Evolutionary conservation across 208 protist genomes (phyloP), one percentile per base, ranked within the genome.

Genomic region (Trypanosoma lewisi): DNA sequence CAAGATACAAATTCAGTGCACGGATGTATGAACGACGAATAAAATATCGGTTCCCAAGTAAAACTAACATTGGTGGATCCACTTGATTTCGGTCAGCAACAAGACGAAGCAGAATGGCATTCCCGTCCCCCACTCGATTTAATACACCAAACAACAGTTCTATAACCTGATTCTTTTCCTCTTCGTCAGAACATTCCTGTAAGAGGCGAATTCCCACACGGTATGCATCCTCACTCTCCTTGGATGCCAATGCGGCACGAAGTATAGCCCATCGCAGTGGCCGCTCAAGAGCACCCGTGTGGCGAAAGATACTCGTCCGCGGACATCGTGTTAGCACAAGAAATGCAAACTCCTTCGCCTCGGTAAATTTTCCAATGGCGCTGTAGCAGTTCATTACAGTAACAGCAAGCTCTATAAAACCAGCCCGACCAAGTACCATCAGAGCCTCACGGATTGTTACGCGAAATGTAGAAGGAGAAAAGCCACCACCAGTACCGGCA

Each of bases 341-440:
- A 56, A 82, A 85, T 47, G 86, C 89, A 60, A 96, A 96, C 73
- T 96, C 85, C 57, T 93, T 91, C 21, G 90, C 90, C 67, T 96
- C 86, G 6, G 78, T 83, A 70, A 91, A 89, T 74, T 86, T 73
- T n/a, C 84, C 87, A 36, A 96, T 72, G 0, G 75, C 78, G 48
- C 77, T 85, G 73, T 96, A 96, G 71, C 84, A 85, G 27, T 91
- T 82, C 49, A 94, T 83, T 8, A 96, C 73, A 50, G 73, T 80
- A 17, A 83, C 82, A 25, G 87, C 83, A 27, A 96, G 85, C 4
- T 73, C 58, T 17, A 96, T 63, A 50, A 96, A 78, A 41, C 78
- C 83, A 8, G 41, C 59, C 12, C 75, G 67, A 30, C 87, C 87
- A 31, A 96, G 71, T 27, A 80, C 78, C 19, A 58, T 57, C 33